Percentiles rank a stretch among this genome's conserved stretches.
Evolutionary conservation across 169 alveolate genomes (phyloP).

Genomic region (Plasmodium coatneyi): DNA sequence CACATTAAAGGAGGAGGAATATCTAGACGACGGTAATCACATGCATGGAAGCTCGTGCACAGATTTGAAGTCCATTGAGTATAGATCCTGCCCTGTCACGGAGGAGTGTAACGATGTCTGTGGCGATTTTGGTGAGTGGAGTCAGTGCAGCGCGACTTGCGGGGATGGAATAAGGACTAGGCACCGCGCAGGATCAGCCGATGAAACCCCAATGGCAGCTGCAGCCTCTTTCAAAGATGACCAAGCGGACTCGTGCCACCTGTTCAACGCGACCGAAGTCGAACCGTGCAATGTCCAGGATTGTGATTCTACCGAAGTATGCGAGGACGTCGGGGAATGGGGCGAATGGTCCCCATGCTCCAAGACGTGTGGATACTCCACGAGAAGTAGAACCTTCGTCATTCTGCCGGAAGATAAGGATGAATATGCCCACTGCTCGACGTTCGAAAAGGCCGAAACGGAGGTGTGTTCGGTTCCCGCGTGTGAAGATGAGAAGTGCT

Average conservation of each 20-base stretch:
- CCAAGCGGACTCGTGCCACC: conserved; percentile 2
- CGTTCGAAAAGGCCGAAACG: conserved; percentile 21
- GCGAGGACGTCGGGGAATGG: conserved; percentile 71
- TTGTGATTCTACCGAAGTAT: conserved; percentile 29
- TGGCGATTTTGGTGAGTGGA: conserved; percentile 75
- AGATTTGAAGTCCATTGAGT: conserved; percentile 51
- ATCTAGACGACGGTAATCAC: background rate
- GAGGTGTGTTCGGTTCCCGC: conserved; percentile 63
- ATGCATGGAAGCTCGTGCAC: conserved; percentile 41
- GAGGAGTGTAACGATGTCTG: conserved; percentile 48
- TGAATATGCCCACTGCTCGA: conserved; percentile 16
- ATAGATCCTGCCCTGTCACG: conserved; percentile 36
- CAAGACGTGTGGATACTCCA: conserved; percentile 71
- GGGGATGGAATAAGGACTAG: conserved; percentile 63
- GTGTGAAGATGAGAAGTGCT: conserved; percentile 66
- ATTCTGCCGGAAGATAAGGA: conserved; percentile 39
- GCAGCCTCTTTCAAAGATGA: background rate
- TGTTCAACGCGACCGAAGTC: conserved; percentile 48
- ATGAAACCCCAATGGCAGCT: background rate
- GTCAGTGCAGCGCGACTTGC: conserved; percentile 51
- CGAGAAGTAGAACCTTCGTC: conserved; percentile 24
- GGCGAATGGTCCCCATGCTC: conserved; percentile 66
- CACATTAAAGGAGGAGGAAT: conserved; percentile 54
- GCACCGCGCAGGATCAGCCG: background rate
- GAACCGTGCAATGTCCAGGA: conserved; percentile 64